These are phyloP conservation scores for Wickerhamiella sorbophila DNA, from an alignment of 805 yeast species.

Conservation along the genomic window DNA sequence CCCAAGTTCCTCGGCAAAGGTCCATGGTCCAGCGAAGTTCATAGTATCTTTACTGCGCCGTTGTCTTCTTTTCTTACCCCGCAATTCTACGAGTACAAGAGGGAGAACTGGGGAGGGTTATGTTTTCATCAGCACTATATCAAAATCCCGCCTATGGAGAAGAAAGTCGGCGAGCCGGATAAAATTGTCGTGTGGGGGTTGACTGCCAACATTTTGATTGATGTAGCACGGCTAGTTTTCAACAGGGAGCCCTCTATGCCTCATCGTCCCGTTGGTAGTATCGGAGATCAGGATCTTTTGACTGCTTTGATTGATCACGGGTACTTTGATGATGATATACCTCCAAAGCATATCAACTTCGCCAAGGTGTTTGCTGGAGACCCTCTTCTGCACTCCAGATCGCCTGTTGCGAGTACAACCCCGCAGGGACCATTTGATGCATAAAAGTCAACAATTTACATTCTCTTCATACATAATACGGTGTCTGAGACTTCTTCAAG, in stretches of 20 bases:
- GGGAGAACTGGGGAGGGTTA: conserved; percentile 25
- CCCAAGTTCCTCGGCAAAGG: conserved; percentile 13
- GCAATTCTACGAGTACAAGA: conserved; percentile 14
- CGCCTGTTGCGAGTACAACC: neutral
- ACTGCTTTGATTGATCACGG: conserved; percentile 13
- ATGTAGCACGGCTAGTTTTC: conserved; percentile 25
- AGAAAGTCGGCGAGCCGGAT: conserved; percentile 21
- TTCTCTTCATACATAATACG: too few species aligned
- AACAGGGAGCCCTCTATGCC: conserved; percentile 23
- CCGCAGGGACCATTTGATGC: neutral
- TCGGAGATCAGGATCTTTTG: conserved; percentile 23
- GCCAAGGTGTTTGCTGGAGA: neutral
- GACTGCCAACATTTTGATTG: conserved; percentile 30
- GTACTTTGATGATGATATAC: neutral
- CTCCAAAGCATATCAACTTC: neutral
- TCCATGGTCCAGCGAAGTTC: conserved; percentile 21
- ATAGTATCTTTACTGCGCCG: conserved; percentile 20
- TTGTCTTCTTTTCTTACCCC: conserved; percentile 17
- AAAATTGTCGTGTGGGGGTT: conserved; percentile 29
- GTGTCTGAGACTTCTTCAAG: too few species aligned
- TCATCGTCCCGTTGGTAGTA: conserved; percentile 17
- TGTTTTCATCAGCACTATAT: conserved; percentile 24
- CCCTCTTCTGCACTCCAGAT: neutral
- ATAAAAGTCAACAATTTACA: neutral
- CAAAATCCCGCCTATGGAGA: conserved; percentile 16